phyloP scores from a whole-genome alignment of 169 alveolate species.

The Eimeria tenella region DNA sequence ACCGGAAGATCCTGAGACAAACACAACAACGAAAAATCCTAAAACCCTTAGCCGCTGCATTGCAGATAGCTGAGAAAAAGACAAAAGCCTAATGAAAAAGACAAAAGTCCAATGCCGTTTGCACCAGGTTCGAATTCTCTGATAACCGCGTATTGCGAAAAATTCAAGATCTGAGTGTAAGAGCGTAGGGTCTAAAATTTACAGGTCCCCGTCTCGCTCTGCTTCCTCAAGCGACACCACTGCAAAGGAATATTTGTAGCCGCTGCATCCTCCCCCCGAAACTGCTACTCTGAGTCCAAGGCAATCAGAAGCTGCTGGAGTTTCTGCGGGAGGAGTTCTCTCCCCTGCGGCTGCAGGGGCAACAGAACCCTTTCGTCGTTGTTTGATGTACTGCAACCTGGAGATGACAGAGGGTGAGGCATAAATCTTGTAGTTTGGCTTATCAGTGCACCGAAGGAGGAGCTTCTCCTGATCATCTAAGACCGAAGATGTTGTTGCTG shows the following conservation, averaged over 20 bases:
- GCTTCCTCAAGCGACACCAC: neutral
- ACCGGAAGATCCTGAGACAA: neutral
- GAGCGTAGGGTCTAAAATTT: neutral
- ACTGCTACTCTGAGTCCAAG: neutral
- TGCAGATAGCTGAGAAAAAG: no score
- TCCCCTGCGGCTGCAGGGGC: neutral
- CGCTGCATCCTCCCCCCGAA: neutral
- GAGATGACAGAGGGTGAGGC: neutral
- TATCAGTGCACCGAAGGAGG: slow-evolving; percentile 17
- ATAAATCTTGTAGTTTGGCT: neutral
- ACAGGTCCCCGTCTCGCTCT: neutral
- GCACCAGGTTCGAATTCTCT: no score
- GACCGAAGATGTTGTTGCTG: neutral
- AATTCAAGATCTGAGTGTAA: no score
- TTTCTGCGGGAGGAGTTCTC: neutral
- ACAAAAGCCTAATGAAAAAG: no score
- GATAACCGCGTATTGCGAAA: no score
- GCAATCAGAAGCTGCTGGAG: slow-evolving; percentile 2
- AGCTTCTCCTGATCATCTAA: neutral
- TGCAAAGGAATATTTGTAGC: slow-evolving; percentile 20
- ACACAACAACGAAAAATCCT: neutral
- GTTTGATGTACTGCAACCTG: neutral
- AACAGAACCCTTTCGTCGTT: neutral
- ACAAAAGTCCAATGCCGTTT: no score
- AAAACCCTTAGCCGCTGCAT: neutral